Base-by-base conservation (phyloP, 257 asterid genomes). In the Solanum habrochaites region DNA sequence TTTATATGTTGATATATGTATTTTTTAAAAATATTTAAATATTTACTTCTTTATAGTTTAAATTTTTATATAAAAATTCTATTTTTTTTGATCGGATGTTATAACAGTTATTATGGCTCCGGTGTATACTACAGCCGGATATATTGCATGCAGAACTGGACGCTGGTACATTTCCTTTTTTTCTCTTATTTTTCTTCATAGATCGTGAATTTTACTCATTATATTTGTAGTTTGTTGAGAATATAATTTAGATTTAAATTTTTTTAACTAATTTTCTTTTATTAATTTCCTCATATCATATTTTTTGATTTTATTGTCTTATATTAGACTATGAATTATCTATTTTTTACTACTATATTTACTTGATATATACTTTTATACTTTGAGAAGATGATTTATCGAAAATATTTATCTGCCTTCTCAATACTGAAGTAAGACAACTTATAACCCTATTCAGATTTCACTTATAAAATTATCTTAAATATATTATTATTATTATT, bases 91-190 rank as follows among this genome's bases (percentile, higher is more conserved):
- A 69, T 69, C 37, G 1, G 1, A 1, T 71, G 18, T 9, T n/a
- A 47, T 78, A 42, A 10, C 84, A 80, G 67, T 80, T 80, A 3
- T 80, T 27, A 80, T 80, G 84, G 84, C 84, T 80, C 67, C 67
- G 12, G 67, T 80, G 16, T 80, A 80, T 80, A 16, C 84, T 8
- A 80, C 84, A 47, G 84, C 84, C 2, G 84, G 84, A 15, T 80
- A 80, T 29, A 0, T 80, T 16, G 67, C 43, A 15, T 80, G 47
- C 66, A 80, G 84, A 80, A 80, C 84, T 45, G 84, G 84, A 27
- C 15, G 84, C 8, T 47, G 84, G 84, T 80, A 78, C 25, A 16
- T 23, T 47, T 80, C 42, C 10, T 47, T 2, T 47, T 2, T 27
- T 43, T 78, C 40, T 45, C 37, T 42, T 23, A 43, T 78, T 25